Evolutionary conservation across 75 land plant species (phyloP).

Genomic region (Pinus tabuliformis): DNA sequence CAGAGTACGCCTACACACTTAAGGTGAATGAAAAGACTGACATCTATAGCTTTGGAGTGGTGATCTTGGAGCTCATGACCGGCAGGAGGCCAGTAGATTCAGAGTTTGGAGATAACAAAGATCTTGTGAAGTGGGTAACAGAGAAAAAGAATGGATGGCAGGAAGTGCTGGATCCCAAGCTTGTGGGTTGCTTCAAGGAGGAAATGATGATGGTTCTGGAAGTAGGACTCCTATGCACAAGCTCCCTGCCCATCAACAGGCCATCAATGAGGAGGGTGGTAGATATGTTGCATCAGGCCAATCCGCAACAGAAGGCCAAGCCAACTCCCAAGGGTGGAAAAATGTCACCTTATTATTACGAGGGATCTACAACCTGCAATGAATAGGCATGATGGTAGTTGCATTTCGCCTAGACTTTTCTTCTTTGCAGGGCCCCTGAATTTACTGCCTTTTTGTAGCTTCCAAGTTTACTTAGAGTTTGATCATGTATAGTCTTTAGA

Average conservation of each 20-base stretch:
- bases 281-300: conserved; percentile 34
- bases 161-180: conserved; percentile 61
- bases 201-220: conserved; percentile 58
- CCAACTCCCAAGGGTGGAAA: not conserved
- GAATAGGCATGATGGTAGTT: no score
- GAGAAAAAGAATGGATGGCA: conserved; percentile 47
- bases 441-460: no score
- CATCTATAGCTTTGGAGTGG: conserved; percentile 33
- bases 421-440: no score
- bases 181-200: conserved; percentile 39
- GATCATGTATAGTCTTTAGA: no score
- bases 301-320: conserved; percentile 18
- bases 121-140: conserved; percentile 21
- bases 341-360: no score
- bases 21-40: conserved; percentile 28
- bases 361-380: no score
- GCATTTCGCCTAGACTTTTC: no score
- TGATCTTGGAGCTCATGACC: conserved; percentile 29
- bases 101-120: conserved; percentile 16
- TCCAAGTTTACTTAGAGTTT: no score
- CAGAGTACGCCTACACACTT: conserved; percentile 45
- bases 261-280: conserved; percentile 54
- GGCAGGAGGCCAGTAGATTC: conserved; percentile 25
- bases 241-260: conserved; percentile 64
- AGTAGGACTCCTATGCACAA: conserved; percentile 69